Base-by-base conservation (phyloP, 768 basidiomycete species). In the Strobilomyces echinocephalus region DNA sequence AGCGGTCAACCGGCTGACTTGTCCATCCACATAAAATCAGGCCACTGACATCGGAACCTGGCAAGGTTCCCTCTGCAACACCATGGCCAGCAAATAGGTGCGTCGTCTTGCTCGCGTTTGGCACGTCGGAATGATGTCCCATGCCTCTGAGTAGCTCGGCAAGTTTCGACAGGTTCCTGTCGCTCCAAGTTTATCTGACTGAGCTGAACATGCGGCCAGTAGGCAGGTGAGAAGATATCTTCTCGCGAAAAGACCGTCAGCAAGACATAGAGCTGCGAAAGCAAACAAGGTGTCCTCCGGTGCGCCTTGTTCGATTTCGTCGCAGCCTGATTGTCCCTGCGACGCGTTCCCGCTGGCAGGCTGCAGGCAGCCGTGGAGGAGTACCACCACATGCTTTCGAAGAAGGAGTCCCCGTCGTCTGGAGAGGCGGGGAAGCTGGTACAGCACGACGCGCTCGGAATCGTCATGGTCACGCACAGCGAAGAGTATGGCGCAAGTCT, bases 221-320 rank as follows among this genome's bases (percentile, higher is more conserved):
- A 91, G 88, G 90, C 89, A 6, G 90, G 88, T 39, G 91, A 95
- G 72, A 87, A 89, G 60, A 91, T 97, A 49, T 84, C 88, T 38
- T 79, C 86, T 24, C 81, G 85, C 58, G 89, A 92, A 66, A 95
- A 88, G 77, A 84, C 88, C 2, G 71, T 80, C 40, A 95, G 69
- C 78, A 79, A 61, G 92, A 95, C 65, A 82, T 97, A 28, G 91
- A 95, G 49, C 72, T 91, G 30, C 74, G 91, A 46, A 81, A 82
- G 63, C 80, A 81, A 82, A 62, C 80, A 82, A 42, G 91, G 92
- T 28, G 76, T 87, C 35, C 75, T 81, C 54, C 77, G 81, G 91
- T 93, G 63, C 53, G 88, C 21, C 28, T 46, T 18, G 31, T 55
- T 30, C 50, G 9, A 26, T 36, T 53, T 10, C 3, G 10, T 26